Base-by-base conservation (phyloP, 345 rosid species). In the Camelina sativa region DNA sequence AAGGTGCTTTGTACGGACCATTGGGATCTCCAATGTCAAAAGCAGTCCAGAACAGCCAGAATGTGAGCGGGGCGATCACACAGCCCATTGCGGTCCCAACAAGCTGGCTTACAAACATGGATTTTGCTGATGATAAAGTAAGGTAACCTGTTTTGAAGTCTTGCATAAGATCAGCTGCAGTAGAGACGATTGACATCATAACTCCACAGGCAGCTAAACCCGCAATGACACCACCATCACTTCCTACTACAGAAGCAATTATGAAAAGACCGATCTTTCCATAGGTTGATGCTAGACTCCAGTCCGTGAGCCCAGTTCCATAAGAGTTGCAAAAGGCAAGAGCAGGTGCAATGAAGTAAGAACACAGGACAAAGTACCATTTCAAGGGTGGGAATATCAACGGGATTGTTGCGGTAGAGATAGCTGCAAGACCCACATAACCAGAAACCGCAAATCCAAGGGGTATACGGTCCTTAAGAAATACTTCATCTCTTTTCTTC, bases 91-190 rank as follows among this genome's bases (percentile, higher is more conserved):
- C 95, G 1, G 97, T 90, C 61, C 96, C 96, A 1, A 87, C 32
- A 20, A 91, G 74, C 80, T 91, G 97, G 81, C 91, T 91, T 75
- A 91, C 91, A 72, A 93, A 91, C 97, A 91, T 87, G 22, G 97
- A 91, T 75, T 85, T 94, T 65, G 96, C 96, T 7, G 98, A 94
- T 23, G 98, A 89, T 67, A 85, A 67, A 17, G 98, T 91, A 46
- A 88, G 91, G 82, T 89, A 89, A 66, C 93, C 93, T 5, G 95
- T 91, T 84, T 91, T 94, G 72, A 94, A 91, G 79, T 94, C 97
- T 82, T 91, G 97, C 97, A 94, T 90, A 30, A 94, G 96, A 83
- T 94, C 96, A 58, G 97, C 96, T 8, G 98, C 98, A 1, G 90
- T 93, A 47, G 98, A 85, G 80, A 93, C 94, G 17, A 93, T 93